Evolutionary conservation across 768 basidiomycete genomes (phyloP).

Genomic region (Rhizopogon vesiculosus): DNA sequence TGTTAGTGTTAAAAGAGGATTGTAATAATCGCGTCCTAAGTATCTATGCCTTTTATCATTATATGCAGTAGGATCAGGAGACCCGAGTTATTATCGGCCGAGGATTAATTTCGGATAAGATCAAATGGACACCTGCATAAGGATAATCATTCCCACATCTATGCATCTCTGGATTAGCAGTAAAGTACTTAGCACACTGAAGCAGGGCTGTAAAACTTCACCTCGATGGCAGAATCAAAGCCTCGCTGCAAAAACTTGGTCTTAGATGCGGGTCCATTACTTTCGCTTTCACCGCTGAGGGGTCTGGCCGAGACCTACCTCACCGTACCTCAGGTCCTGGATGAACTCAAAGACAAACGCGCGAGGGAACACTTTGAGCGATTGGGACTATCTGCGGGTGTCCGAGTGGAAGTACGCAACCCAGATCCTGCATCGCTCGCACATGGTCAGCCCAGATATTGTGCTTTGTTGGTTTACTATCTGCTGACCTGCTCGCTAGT

Average conservation of each 20-base stretch:
- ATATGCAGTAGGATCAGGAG: background rate
- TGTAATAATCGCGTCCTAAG: too few relatives aligned
- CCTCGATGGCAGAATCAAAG: slow-evolving; percentile 21
- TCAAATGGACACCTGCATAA: background rate
- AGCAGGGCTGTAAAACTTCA: background rate
- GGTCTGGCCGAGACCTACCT: slow-evolving; percentile 82
- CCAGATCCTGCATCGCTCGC: slow-evolving; percentile 69
- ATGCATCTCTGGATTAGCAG: background rate
- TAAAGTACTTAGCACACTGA: background rate
- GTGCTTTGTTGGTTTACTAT: background rate
- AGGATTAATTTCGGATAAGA: background rate
- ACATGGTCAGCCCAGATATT: slow-evolving; percentile 39
- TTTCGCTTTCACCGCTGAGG: slow-evolving; percentile 85
- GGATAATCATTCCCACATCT: background rate
- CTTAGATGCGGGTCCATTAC: slow-evolving; percentile 90
- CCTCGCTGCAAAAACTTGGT: slow-evolving; percentile 74
- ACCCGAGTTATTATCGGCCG: slow-evolving; percentile 2
- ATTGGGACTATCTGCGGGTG: slow-evolving; percentile 70
- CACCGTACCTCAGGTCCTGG: slow-evolving; percentile 86
- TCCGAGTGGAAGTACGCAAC: slow-evolving; percentile 63
- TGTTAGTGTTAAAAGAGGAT: slow-evolving; percentile 10
- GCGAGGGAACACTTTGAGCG: slow-evolving; percentile 84
- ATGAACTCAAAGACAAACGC: slow-evolving; percentile 84
- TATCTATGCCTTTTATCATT: background rate
- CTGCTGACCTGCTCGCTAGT: slow-evolving; percentile 43